Conservation (phyloP, 176 grass and related monocot genomes). For the Juncus inflexus region DNA sequence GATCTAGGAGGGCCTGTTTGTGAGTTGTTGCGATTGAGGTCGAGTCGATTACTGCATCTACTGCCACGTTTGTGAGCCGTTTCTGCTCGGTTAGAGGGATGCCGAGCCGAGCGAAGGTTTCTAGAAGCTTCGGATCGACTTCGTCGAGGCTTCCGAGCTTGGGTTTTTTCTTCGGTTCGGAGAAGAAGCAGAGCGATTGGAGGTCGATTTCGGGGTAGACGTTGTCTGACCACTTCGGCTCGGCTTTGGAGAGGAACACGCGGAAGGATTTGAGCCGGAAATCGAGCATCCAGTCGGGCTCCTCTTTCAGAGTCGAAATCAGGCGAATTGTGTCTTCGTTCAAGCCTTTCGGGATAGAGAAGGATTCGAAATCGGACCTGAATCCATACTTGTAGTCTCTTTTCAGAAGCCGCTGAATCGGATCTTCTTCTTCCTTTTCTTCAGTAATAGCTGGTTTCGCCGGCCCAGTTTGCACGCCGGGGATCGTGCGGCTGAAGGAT, state of each 20-base stretch:
- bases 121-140: constrained; percentile 65
- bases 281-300: constrained; percentile 93
- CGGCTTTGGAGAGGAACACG: constrained; percentile 58
- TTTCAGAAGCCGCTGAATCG: constrained; percentile 75
- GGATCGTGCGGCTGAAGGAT: constrained; percentile 37
- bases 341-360: constrained; percentile 88
- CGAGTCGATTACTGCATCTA: constrained; percentile 94
- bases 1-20: constrained; percentile 56
- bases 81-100: constrained; percentile 93
- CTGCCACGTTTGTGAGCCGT: constrained; percentile 86
- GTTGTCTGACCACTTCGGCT: constrained; percentile 94
- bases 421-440: constrained; percentile 41
- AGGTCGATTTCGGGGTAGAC: constrained; percentile 61
- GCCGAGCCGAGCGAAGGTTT: constrained; percentile 79
- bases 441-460: constrained; percentile 35
- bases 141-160: constrained; percentile 89
- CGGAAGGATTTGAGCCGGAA: constrained; percentile 75
- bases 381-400: constrained; percentile 92
- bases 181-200: constrained; percentile 90
- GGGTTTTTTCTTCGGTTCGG: constrained; percentile 83
- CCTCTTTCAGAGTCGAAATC: constrained; percentile 85
- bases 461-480: constrained; percentile 65
- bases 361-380: constrained; percentile 83
- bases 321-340: constrained; percentile 66
- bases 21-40: constrained; percentile 90